Percentiles rank a stretch among this genome's conserved stretches.
Evolutionary conservation across 345 rosid genomes (phyloP).

Genomic region (Trapa bicornis): DNA sequence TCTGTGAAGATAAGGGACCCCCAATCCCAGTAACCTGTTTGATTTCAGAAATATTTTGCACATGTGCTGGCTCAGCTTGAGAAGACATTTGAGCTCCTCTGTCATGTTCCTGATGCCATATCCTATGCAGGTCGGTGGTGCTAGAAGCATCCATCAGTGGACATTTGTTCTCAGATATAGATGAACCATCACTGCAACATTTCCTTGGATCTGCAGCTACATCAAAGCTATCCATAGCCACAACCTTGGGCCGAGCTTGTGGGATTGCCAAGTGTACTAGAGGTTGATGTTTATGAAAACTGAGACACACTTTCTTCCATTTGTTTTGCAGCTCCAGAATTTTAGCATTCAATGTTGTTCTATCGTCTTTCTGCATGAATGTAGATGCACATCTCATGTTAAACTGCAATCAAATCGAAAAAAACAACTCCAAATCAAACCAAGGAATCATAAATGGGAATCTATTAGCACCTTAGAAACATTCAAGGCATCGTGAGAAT

Average conservation of each 20-base stretch:
- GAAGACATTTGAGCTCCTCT: background rate
- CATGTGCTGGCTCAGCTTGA: background rate
- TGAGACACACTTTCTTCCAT: conserved; percentile 36
- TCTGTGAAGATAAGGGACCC: background rate
- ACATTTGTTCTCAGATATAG: conserved; percentile 8
- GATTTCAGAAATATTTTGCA: background rate
- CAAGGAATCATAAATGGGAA: background rate
- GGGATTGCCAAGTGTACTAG: conserved; percentile 4
- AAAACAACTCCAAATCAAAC: background rate
- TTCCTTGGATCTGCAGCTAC: conserved; percentile 19
- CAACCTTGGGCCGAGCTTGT: conserved; percentile 16
- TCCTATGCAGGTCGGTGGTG: conserved; percentile 15
- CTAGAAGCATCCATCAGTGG: conserved; percentile 12
- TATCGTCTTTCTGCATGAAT: conserved; percentile 50
- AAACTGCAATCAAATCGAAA: background rate
- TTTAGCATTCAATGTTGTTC: conserved; percentile 20
- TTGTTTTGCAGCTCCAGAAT: conserved; percentile 26
- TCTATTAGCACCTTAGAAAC: background rate
- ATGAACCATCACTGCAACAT: background rate
- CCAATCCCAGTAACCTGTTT: background rate
- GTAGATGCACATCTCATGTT: background rate
- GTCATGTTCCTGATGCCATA: conserved; percentile 4
- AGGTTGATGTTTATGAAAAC: conserved; percentile 20
- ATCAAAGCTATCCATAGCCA: conserved; percentile 21
- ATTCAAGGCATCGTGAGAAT: conserved; percentile 14